A percentile compares a stretch with the other conserved stretches of the same genome.
Evolutionary conservation across 2,329 filamentous ascomycete species (phyloP).

Genomic region (Scleromitrula shiraiana): DNA sequence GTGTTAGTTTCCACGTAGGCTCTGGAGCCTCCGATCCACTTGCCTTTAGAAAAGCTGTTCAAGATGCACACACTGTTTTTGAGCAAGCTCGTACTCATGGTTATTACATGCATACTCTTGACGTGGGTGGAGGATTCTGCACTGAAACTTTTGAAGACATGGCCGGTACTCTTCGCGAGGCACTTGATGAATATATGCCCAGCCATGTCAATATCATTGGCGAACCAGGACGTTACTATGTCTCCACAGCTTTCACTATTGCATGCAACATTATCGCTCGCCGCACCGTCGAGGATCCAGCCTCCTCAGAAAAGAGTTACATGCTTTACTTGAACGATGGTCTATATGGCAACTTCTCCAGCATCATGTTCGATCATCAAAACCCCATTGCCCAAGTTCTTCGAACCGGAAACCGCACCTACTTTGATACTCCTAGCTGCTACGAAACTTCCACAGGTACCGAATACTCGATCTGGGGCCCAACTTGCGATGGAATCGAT

Average conservation of each 20-base stretch:
- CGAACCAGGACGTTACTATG: constrained; percentile 95
- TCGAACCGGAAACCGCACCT: constrained; percentile 47
- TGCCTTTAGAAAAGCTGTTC: constrained; percentile 84
- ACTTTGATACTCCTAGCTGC: constrained; percentile 50
- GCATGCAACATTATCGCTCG: constrained; percentile 95
- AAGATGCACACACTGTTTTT: constrained; percentile 82
- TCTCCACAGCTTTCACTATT: constrained; percentile 85
- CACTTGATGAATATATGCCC: constrained; percentile 84
- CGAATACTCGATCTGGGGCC: constrained; percentile 96
- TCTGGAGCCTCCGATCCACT: constrained; percentile 92
- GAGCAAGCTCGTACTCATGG: constrained; percentile 72
- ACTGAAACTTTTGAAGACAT: constrained; percentile 88
- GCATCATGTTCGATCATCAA: constrained; percentile 99
- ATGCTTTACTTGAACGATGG: constrained; percentile 98
- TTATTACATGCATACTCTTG: constrained; percentile 76
- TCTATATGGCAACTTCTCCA: constrained; percentile 96
- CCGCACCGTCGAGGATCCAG: constrained; percentile 72
- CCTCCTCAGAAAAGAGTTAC: constrained; percentile 61
- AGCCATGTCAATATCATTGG: constrained; percentile 74
- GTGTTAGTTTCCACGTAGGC: constrained; percentile 96
- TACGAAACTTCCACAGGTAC: constrained; percentile 44
- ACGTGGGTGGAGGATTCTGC: constrained; percentile 90
- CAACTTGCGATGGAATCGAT: constrained; percentile 96
- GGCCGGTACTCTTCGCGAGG: constrained; percentile 68
- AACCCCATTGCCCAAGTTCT: constrained; percentile 79